Percentiles rank a stretch among this genome's conserved stretches.
Conservation (phyloP, 2,329 filamentous ascomycete genomes). For the Fusarium sp. region DNA sequence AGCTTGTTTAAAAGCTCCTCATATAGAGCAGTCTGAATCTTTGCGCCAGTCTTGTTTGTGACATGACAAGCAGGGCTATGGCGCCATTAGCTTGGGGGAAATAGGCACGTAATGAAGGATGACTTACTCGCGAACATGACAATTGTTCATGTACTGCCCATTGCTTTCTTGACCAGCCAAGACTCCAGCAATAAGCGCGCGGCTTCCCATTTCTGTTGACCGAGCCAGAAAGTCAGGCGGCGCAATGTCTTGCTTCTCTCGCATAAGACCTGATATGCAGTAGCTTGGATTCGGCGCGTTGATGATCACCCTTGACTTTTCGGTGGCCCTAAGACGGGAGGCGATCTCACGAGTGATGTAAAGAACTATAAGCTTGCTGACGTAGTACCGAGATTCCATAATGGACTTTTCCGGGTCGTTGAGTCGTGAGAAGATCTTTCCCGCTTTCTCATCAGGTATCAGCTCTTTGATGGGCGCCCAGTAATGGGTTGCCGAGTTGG, state of each 20-base stretch:
- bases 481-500: constrained; percentile 39
- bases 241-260: not conserved
- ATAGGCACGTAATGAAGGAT: not conserved
- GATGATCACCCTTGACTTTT: constrained; percentile 39
- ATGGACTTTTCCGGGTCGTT: constrained; percentile 39
- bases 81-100: accelerated
- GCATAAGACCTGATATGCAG: constrained; percentile 47
- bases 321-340: not conserved
- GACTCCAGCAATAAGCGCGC: constrained; percentile 43
- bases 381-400: constrained; percentile 44
- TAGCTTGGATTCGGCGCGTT: constrained; percentile 53
- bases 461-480: constrained; percentile 39
- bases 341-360: constrained; percentile 45
- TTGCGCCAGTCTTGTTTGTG: constrained; percentile 42
- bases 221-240: constrained; percentile 48
- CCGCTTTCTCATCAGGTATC: not conserved
- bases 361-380: constrained; percentile 45
- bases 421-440: constrained; percentile 42
- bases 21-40: constrained; percentile 44
- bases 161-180: constrained; percentile 44
- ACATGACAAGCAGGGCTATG: constrained; percentile 42
- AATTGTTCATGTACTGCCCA: constrained; percentile 47
- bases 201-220: constrained; percentile 54
- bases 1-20: constrained; percentile 46
- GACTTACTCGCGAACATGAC: constrained; percentile 39